Evolutionary conservation across 225 moss, liverwort and hornwort genomes (phyloP).

Genomic region (Lunularia cruciata): DNA sequence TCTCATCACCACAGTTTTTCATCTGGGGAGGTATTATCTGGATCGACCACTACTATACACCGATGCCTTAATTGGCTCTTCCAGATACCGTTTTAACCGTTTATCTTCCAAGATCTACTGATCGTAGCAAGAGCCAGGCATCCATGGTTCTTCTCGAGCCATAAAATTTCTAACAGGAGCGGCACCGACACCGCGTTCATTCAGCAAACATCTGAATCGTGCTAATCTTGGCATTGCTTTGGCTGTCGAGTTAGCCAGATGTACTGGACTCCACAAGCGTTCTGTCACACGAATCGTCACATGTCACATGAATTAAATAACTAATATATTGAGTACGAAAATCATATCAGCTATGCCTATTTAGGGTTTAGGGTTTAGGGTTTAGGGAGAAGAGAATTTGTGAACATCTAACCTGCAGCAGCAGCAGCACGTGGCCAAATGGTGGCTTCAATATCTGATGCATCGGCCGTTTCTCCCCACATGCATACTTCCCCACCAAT

Average conservation of each 20-base stretch:
- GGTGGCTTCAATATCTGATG: constrained; percentile 72
- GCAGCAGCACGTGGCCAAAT: constrained; percentile 98
- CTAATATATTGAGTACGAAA: neutral
- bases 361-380: neutral
- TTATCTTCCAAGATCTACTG: constrained; percentile 60
- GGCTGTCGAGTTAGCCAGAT: constrained; percentile 44
- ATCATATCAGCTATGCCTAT: neutral
- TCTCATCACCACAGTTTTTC: no score
- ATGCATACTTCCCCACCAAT: constrained; percentile 98
- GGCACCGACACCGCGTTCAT: constrained; percentile 71
- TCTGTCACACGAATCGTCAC: constrained; percentile 53
- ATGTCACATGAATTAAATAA: neutral
- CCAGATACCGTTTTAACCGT: no score
- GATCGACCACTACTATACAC: no score
- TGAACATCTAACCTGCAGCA: constrained; percentile 64
- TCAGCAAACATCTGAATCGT: constrained; percentile 75
- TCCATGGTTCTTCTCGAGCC: constrained; percentile 47
- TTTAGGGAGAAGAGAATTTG: neutral
- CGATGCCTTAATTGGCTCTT: no score
- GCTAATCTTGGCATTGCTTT: constrained; percentile 61
- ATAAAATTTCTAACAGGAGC: constrained; percentile 57
- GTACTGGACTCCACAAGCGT: constrained; percentile 74
- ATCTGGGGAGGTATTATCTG: no score
- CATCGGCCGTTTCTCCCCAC: constrained; percentile 96
- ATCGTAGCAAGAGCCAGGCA: constrained; percentile 73